Percentiles rank a stretch among this genome's conserved stretches.
These are phyloP conservation scores for Syzygium jambos DNA, from an alignment of 345 rosid species.

Conservation along the genomic window DNA sequence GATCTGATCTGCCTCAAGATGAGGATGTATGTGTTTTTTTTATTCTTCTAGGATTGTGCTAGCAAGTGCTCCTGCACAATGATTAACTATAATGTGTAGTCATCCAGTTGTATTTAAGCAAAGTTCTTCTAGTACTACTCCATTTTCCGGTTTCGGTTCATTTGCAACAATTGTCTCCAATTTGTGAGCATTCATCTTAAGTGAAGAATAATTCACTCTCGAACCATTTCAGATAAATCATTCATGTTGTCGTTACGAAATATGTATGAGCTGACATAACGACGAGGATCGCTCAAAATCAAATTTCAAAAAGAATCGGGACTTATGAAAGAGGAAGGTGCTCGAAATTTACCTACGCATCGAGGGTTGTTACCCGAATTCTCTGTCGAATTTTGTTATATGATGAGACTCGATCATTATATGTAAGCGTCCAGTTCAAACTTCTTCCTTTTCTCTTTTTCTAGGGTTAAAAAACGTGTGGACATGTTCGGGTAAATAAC, in stretches of 20 bases:
- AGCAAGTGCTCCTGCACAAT: background rate
- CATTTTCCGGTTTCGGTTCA: background rate
- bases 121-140: background rate
- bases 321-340: background rate
- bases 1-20: background rate
- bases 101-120: background rate
- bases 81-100: background rate
- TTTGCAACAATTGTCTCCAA: background rate
- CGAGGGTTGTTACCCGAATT: background rate
- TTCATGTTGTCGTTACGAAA: rapidly evolving
- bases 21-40: background rate
- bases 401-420: background rate
- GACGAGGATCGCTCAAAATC: background rate
- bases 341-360: background rate
- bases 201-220: background rate
- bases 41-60: background rate
- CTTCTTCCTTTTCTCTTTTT: too few relatives aligned
- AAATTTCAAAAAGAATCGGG: background rate
- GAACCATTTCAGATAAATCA: background rate
- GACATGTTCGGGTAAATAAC: too few relatives aligned
- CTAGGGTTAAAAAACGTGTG: too few relatives aligned
- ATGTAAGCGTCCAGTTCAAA: too few relatives aligned
- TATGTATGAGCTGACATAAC: rapidly evolving
- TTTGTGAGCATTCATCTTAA: background rate
- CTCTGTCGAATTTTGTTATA: background rate